Conservation (phyloP, 2,329 filamentous ascomycete genomes). For the Fusarium sublunatum region DNA sequence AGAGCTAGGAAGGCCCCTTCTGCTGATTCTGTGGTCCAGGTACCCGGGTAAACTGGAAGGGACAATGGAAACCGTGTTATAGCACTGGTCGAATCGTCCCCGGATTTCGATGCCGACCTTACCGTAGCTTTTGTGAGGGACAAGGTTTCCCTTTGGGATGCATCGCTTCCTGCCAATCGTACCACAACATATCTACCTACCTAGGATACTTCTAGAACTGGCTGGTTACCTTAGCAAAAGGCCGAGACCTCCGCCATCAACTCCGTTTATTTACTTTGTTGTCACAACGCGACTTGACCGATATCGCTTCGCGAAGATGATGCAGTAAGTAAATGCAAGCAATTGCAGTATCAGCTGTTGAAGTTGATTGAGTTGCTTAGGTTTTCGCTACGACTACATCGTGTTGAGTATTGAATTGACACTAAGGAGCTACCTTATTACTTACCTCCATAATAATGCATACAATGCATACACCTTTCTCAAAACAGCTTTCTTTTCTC, state of each 20-base stretch:
- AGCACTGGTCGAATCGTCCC: constrained; percentile 28
- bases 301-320: background rate
- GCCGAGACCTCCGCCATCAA: constrained; percentile 18
- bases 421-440: no score
- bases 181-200: constrained; percentile 10
- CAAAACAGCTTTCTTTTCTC: no score
- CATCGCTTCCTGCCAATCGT: constrained; percentile 27
- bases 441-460: no score
- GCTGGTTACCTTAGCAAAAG: constrained; percentile 11
- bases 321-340: background rate
- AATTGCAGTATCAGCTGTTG: no score
- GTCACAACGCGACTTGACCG: background rate
- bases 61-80: background rate
- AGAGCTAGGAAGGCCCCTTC: constrained; percentile 6
- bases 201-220: constrained; percentile 11
- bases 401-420: no score
- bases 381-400: no score
- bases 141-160: constrained; percentile 11
- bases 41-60: background rate
- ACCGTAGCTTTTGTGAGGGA: background rate
- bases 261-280: constrained; percentile 1
- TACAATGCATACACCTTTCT: no score
- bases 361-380: no score
- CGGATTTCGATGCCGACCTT: constrained; percentile 22
- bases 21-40: background rate